These are phyloP conservation scores for Fusarium cyanostomum DNA, from an alignment of 2,329 filamentous ascomycete genomes.

Conservation along the genomic window DNA sequence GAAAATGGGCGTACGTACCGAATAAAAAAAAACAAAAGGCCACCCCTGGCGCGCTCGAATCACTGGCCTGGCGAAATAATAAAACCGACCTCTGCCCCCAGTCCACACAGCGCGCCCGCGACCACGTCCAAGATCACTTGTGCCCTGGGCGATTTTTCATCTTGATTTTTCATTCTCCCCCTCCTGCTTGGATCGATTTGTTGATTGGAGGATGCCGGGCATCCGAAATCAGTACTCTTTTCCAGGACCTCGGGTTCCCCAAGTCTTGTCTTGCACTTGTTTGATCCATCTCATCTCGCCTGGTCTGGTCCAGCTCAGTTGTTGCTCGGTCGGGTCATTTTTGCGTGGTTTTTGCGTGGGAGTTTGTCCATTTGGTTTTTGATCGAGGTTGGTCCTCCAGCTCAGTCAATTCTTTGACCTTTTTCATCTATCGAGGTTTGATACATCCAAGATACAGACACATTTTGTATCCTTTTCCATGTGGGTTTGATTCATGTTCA, in stretches of 20 bases:
- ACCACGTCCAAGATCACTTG: constrained; percentile 21
- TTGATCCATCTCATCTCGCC: constrained; percentile 9
- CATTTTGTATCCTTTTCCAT: neutral
- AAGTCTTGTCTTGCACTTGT: constrained; percentile 1
- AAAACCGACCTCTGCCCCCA: constrained; percentile 34
- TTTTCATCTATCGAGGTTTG: constrained; percentile 1
- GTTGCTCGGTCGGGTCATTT: constrained; percentile 19
- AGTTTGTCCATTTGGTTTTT: neutral
- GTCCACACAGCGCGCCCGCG: constrained; percentile 1
- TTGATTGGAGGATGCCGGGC: constrained; percentile 24
- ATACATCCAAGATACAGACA: neutral
- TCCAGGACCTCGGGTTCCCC: constrained; percentile 21
- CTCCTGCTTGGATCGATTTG: constrained; percentile 10
- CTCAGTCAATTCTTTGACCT: constrained; percentile 1
- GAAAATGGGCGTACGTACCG: constrained; percentile 43
- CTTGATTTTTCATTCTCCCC: constrained; percentile 4
- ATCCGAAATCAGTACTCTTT: constrained; percentile 14
- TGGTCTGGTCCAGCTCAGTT: constrained; percentile 15
- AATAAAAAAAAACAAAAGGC: constrained; percentile 43
- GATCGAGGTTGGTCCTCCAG: constrained; percentile 1
- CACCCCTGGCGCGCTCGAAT: constrained; percentile 35
- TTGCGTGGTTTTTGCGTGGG: constrained; percentile 3
- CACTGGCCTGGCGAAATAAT: constrained; percentile 35
- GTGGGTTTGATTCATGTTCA: neutral
- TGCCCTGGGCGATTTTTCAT: constrained; percentile 2